Evolutionary conservation across 306 rosid species (phyloP), one percentile per base, ranked within the genome.

Genomic region (Trifolium pratense): DNA sequence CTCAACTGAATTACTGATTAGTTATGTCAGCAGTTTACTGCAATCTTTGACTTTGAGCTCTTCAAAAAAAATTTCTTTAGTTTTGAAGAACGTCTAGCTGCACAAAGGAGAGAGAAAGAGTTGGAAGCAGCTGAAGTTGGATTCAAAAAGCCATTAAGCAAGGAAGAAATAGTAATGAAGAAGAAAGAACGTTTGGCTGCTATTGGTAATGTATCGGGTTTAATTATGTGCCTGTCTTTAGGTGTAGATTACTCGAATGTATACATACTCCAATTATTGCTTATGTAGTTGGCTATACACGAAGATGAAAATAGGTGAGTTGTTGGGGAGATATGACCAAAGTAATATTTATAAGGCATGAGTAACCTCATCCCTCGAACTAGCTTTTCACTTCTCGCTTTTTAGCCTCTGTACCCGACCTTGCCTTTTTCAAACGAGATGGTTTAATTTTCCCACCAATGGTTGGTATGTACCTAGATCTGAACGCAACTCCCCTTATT

Each of bases 101-200:
- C 97, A 71, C 99, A 95, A 81, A 87, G 91, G 84, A 90, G 75
- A 77, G 99, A 95, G 82, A 88, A 89, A 78, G 99, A 95, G 80
- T 34, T 81, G 36, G 93, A 86, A 21, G 75, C 84, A 56, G 73
- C 85, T 56, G 97, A 91, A 75, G 93, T 86, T 75, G 99, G 99
- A 51, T 95, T 90, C 77, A 90, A 91, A 83, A 88, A 80, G 75
- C 96, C 92, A 65, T 75, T 91, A 87, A 91, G 87, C 84, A 95
- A 90, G 81, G 99, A 95, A 80, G 97, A 95, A 83, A 86, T 67
- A 81, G 70, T 87, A 82, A 83, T 21, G 92, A 91, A 89, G 86
- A 94, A 90, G 90, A 94, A 94, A 80, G 89, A 94, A 82, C 90
- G 99, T 52, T 84, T 94, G 76, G 99, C 99, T 67, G 99, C 99